phyloP scores from a whole-genome alignment of 2,329 filamentous ascomycete genomes.

The Alternaria angustiovoidea region DNA sequence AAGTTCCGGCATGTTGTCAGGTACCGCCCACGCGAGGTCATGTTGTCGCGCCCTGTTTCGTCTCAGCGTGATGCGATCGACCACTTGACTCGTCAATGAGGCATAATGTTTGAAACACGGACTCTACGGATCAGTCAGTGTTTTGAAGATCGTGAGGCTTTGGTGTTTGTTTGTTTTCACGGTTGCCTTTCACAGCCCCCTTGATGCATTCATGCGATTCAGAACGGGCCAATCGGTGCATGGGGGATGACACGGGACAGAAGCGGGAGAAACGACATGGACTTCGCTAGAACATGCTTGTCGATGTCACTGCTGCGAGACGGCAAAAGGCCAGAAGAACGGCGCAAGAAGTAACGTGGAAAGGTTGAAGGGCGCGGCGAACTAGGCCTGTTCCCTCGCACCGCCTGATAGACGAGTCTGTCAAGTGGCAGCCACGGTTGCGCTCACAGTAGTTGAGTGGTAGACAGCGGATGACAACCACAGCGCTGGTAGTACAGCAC shows the following conservation, averaged over 20 bases:
- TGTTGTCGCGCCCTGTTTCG: constrained; percentile 23
- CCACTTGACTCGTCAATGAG: constrained; percentile 19
- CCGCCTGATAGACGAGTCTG: constrained; percentile 32
- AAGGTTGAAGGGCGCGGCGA: constrained; percentile 24
- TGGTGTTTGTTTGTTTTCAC: constrained; percentile 36
- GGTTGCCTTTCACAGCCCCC: constrained; percentile 5
- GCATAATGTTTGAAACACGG: constrained; percentile 12
- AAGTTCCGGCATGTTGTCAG: constrained; percentile 15
- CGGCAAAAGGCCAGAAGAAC: constrained; percentile 31
- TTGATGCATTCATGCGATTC: constrained; percentile 11
- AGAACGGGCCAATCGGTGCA: constrained; percentile 24
- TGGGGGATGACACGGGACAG: constrained; percentile 21
- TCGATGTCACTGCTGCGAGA: constrained; percentile 32
- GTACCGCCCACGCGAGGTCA: constrained; percentile 16
- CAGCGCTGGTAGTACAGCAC: constrained; percentile 28
- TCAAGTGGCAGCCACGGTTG: constrained; percentile 35
- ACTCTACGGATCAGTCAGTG: constrained; percentile 18
- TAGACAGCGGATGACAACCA: constrained; percentile 25
- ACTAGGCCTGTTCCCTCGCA: constrained; percentile 24
- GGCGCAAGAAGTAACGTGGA: constrained; percentile 24
- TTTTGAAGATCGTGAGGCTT: constrained; percentile 22
- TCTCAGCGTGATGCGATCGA: constrained; percentile 11
- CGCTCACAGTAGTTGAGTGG: constrained; percentile 29
- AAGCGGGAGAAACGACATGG: constrained; percentile 19
- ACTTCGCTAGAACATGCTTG: constrained; percentile 20